Evolutionary conservation across 2,329 filamentous ascomycete species (phyloP).

Genomic region (Saccharata proteae): DNA sequence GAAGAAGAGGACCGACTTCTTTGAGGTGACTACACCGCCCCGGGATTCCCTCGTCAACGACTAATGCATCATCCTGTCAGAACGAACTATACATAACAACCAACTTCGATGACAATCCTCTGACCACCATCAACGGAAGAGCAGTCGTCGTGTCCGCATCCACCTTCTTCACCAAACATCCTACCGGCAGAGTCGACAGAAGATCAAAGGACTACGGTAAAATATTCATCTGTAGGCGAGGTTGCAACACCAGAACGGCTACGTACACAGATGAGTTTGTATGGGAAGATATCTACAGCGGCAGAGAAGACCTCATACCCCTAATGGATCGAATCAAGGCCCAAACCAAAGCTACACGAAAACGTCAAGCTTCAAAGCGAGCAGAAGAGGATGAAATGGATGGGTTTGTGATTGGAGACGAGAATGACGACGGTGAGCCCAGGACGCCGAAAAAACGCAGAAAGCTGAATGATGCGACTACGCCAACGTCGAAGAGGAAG

Average conservation of each 20-base stretch:
- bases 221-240: conserved; percentile 78
- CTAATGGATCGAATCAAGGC: conserved; percentile 57
- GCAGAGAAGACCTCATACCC: conserved; percentile 54
- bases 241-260: conserved; percentile 77
- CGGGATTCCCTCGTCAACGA: not conserved
- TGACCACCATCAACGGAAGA: conserved; percentile 83
- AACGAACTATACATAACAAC: conserved; percentile 90
- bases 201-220: conserved; percentile 67
- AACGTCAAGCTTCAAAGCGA: conserved; percentile 25
- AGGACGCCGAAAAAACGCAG: conserved; percentile 36
- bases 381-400: conserved; percentile 26
- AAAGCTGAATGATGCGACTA: conserved; percentile 32
- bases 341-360: conserved; percentile 61
- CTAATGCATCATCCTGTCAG: conserved; percentile 31
- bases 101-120: conserved; percentile 74
- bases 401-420: conserved; percentile 30
- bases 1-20: conserved; percentile 69
- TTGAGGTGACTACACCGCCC: conserved; percentile 43
- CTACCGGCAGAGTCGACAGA: conserved; percentile 61
- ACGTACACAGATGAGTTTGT: conserved; percentile 85
- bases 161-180: conserved; percentile 56
- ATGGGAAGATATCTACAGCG: conserved; percentile 76
- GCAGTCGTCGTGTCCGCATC: conserved; percentile 66
- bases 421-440: conserved; percentile 29
- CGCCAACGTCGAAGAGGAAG: conserved; percentile 33